Evolutionary conservation across 345 rosid species (phyloP).

Genomic region (Gossypium rotundifolium): DNA sequence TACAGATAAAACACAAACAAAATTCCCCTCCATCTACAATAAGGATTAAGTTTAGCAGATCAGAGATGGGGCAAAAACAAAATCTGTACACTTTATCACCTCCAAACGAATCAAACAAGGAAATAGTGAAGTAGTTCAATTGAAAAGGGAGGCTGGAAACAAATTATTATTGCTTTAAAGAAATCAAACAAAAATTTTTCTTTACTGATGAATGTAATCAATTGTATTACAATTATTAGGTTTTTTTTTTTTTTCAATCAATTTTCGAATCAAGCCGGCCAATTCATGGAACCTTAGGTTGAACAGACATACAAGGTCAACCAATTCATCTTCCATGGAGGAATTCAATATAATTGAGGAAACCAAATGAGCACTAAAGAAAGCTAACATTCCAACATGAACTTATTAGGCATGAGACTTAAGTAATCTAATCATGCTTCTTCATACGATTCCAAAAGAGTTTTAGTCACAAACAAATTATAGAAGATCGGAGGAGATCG

Average conservation of each 20-base stretch:
- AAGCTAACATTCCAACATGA: background rate
- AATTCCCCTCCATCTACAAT: background rate
- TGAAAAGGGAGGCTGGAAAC: background rate
- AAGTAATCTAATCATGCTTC: background rate
- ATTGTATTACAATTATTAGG: background rate
- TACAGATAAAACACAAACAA: conserved; percentile 6
- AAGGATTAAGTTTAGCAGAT: background rate
- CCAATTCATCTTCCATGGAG: background rate
- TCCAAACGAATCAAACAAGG: background rate
- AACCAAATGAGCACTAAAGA: background rate
- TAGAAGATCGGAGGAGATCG: background rate
- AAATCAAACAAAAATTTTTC: background rate
- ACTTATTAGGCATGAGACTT: background rate
- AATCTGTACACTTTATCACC: background rate
- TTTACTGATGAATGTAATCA: background rate
- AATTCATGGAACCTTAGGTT: background rate
- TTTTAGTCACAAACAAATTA: background rate
- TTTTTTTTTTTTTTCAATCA: background rate
- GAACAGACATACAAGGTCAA: background rate
- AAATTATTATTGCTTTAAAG: background rate
- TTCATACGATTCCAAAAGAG: background rate
- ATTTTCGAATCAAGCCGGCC: background rate
- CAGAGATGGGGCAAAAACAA: background rate
- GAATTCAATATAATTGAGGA: background rate
- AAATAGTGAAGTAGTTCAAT: background rate